A percentile compares a stretch with the other conserved stretches of the same genome.
Evolutionary conservation across 805 yeast genomes (phyloP).

Genomic region (Saccharomyces cerevisiae): DNA sequence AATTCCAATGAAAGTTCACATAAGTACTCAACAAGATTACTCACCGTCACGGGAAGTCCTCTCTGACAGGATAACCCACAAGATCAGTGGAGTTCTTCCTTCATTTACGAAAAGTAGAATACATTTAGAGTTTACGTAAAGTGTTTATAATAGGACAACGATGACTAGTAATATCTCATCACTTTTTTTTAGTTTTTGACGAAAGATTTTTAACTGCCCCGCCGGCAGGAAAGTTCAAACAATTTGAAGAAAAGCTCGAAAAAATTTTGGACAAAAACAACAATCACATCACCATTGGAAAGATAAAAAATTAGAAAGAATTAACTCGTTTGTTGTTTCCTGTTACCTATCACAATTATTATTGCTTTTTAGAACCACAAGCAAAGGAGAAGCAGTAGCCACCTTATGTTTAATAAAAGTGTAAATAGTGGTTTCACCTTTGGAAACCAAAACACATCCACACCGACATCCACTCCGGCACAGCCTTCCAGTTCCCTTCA

Average conservation of each 20-base stretch:
- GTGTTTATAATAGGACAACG: background rate
- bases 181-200: background rate
- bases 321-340: background rate
- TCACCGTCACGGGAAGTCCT: background rate
- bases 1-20: background rate
- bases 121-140: background rate
- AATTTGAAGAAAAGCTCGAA: background rate
- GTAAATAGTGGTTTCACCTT: slow-evolving; percentile 20
- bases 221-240: background rate
- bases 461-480: slow-evolving; percentile 29
- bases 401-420: slow-evolving; percentile 16
- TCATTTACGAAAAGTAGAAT: background rate
- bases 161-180: background rate
- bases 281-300: background rate
- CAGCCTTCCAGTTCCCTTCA: slow-evolving; percentile 18
- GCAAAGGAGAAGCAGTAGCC: background rate
- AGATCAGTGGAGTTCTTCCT: background rate
- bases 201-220: background rate
- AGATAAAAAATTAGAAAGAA: background rate
- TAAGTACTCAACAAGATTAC: background rate
- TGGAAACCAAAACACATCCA: slow-evolving; percentile 24
- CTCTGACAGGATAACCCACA: background rate
- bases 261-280: background rate
- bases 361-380: background rate
- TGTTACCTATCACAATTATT: background rate